Conservation (phyloP, 371 early-diverging fungal genomes). For the Chytridiales sp. region DNA sequence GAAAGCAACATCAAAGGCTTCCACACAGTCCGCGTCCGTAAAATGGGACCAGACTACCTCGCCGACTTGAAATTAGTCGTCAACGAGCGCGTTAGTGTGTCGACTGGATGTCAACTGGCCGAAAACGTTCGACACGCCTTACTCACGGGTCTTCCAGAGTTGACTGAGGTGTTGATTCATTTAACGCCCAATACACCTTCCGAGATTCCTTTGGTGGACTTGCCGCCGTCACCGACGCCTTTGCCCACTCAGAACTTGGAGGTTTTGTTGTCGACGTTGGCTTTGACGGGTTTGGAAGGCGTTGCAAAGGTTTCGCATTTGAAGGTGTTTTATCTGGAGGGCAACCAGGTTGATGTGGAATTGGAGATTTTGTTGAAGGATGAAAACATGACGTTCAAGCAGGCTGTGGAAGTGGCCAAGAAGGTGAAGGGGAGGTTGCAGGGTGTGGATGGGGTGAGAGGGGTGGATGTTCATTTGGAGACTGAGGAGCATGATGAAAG, state of each 20-base stretch:
- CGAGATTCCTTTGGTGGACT: neutral
- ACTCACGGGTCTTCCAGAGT: slow-evolving; percentile 1
- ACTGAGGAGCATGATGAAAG: slow-evolving; percentile 15
- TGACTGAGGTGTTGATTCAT: slow-evolving; percentile 34
- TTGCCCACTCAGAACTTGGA: slow-evolving; percentile 23
- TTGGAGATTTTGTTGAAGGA: slow-evolving; percentile 21
- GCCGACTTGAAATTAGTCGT: slow-evolving; percentile 33
- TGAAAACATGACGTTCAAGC: slow-evolving; percentile 5
- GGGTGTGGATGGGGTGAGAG: slow-evolving; percentile 18
- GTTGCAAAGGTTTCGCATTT: slow-evolving; percentile 26
- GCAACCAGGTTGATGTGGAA: slow-evolving; percentile 21
- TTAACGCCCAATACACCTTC: neutral
- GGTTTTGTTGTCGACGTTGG: slow-evolving; percentile 6
- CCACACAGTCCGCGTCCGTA: slow-evolving; percentile 26
- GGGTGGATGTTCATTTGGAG: slow-evolving; percentile 31
- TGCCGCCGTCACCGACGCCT: slow-evolving; percentile 10
- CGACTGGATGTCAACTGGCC: slow-evolving; percentile 9
- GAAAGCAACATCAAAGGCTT: slow-evolving; percentile 25
- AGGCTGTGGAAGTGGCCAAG: slow-evolving; percentile 24
- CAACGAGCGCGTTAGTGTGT: slow-evolving; percentile 30
- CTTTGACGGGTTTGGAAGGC: slow-evolving; percentile 18
- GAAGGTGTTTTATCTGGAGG: slow-evolving; percentile 24
- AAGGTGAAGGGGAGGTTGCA: slow-evolving; percentile 11
- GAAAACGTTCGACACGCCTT: slow-evolving; percentile 30
- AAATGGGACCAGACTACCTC: slow-evolving; percentile 35